phyloP scores from a whole-genome alignment of 176 grass and related monocot species.

The Musa itinerans region DNA sequence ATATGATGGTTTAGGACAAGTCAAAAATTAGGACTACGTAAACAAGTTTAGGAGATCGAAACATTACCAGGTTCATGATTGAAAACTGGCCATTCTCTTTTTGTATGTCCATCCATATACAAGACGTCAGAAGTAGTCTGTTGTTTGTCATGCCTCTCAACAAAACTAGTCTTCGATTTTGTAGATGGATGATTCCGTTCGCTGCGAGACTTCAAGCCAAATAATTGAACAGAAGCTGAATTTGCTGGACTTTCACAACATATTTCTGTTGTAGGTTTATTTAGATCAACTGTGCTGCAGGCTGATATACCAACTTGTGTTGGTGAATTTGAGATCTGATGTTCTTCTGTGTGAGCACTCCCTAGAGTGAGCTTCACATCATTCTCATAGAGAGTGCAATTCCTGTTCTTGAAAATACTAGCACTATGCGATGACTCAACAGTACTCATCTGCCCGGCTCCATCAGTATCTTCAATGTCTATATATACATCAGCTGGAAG shows the following conservation, averaged over 20 bases:
- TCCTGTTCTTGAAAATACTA: not conserved
- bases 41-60: not conserved
- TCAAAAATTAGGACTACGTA: not conserved
- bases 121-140: conserved; percentile 51
- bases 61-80: conserved; percentile 46
- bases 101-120: conserved; percentile 24
- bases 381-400: not conserved
- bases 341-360: not conserved
- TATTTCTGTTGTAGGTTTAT: conserved; percentile 8
- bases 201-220: conserved; percentile 17
- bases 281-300: not conserved
- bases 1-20: not conserved
- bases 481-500: conserved; percentile 19
- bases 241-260: conserved; percentile 17
- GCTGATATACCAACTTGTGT: not conserved
- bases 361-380: conserved; percentile 3
- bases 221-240: conserved; percentile 23
- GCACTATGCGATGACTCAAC: not conserved
- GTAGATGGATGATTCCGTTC: conserved; percentile 20
- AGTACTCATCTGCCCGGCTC: conserved; percentile 28
- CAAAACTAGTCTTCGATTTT: conserved; percentile 36
- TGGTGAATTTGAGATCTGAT: not conserved
- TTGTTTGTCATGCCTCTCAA: conserved; percentile 41
- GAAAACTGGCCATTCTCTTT: conserved; percentile 26
- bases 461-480: conserved; percentile 17